These are phyloP conservation scores for Botrytis fabae DNA, from an alignment of 2,329 filamentous ascomycete genomes.

Conservation along the genomic window DNA sequence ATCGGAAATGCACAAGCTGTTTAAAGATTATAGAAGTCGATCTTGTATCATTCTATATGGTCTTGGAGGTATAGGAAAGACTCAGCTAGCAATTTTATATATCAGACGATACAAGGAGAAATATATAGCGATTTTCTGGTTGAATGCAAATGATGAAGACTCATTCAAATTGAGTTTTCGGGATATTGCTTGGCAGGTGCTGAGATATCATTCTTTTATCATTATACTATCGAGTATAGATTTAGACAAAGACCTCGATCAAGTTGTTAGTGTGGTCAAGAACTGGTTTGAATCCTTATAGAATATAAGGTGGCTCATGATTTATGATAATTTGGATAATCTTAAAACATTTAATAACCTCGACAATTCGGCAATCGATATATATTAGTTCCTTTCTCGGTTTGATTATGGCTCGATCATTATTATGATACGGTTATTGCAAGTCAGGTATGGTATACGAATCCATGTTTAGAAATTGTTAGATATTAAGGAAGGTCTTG, in stretches of 20 bases:
- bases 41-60: background rate
- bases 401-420: constrained; percentile 27
- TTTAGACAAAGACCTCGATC: constrained; percentile 33
- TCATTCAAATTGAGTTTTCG: constrained; percentile 44
- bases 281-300: constrained; percentile 42
- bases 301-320: constrained; percentile 43
- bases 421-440: constrained; percentile 24
- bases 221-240: constrained; percentile 34
- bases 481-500: constrained; percentile 27
- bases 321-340: constrained; percentile 41
- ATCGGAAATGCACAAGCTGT: background rate
- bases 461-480: constrained; percentile 25
- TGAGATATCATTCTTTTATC: constrained; percentile 34
- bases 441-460: constrained; percentile 6
- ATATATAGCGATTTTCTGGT: constrained; percentile 47
- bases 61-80: constrained; percentile 48
- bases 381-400: constrained; percentile 22
- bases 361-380: constrained; percentile 20
- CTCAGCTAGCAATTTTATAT: constrained; percentile 45
- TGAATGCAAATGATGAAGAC: constrained; percentile 44
- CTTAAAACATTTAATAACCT: constrained; percentile 32
- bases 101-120: constrained; percentile 39
- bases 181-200: constrained; percentile 38
- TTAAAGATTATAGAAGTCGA: background rate
- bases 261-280: constrained; percentile 42